Evolutionary conservation across 495 filamentous ascomycete genomes (phyloP).

Genomic region (Haplographium delicatum): DNA sequence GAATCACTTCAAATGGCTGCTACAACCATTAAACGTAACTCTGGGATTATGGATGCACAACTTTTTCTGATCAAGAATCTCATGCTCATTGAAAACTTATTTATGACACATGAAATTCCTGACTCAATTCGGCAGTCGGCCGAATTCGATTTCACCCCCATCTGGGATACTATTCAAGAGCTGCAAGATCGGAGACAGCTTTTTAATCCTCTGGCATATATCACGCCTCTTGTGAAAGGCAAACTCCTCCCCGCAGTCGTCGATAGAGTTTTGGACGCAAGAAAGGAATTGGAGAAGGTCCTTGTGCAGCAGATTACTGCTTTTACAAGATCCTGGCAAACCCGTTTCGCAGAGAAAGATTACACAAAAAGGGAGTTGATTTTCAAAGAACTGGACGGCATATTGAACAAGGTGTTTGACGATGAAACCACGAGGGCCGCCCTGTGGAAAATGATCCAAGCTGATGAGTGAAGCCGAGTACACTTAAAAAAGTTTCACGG

Average conservation of each 20-base stretch:
- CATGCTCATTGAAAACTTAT: conserved; percentile 83
- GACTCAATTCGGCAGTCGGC: conserved; percentile 63
- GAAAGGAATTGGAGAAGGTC: conserved; percentile 74
- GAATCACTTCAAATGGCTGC: conserved; percentile 45
- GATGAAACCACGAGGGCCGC: conserved; percentile 24
- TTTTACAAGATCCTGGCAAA: conserved; percentile 62
- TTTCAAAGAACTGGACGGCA: conserved; percentile 45
- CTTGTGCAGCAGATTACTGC: conserved; percentile 74
- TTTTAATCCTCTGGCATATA: conserved; percentile 58
- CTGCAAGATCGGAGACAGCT: conserved; percentile 62
- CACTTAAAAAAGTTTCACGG: background rate
- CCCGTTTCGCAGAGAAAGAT: conserved; percentile 38
- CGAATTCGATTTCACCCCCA: conserved; percentile 66
- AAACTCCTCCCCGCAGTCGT: conserved; percentile 56
- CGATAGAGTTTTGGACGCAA: conserved; percentile 66
- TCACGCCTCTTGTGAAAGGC: conserved; percentile 52
- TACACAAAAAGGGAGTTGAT: conserved; percentile 46
- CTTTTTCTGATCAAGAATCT: conserved; percentile 89
- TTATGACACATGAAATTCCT: conserved; percentile 89
- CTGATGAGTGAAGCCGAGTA: conserved; percentile 7
- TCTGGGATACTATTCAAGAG: conserved; percentile 75
- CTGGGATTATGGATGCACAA: conserved; percentile 55
- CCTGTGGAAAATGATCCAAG: conserved; percentile 25
- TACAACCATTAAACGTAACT: conserved; percentile 40
- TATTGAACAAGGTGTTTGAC: conserved; percentile 22